Evolutionary conservation across 345 rosid species (phyloP).

Genomic region (Microthlaspi erraticum): DNA sequence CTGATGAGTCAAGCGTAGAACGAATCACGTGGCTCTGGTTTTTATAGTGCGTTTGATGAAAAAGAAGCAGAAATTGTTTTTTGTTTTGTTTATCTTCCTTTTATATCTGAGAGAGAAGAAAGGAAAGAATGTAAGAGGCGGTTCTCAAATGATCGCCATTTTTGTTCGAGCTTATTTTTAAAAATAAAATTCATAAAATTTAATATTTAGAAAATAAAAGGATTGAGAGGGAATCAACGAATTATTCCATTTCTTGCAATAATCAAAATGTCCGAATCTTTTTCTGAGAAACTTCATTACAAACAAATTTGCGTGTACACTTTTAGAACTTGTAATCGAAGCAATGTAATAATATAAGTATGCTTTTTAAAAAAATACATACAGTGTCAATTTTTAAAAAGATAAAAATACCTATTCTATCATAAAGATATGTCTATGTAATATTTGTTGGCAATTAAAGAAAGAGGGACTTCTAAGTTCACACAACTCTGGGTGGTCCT

Average conservation of each 20-base stretch:
- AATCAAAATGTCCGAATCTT: slow-evolving; percentile 45
- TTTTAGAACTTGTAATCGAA: slow-evolving; percentile 28
- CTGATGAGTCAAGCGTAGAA: slow-evolving; percentile 38
- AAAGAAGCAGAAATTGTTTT: background rate
- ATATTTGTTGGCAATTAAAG: too few species aligned
- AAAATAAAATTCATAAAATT: background rate
- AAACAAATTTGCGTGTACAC: slow-evolving; percentile 31
- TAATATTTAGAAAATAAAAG: background rate
- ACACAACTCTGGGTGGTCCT: background rate
- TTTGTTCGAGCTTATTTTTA: slow-evolving; percentile 5
- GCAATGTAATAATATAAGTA: background rate
- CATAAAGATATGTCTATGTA: too few species aligned
- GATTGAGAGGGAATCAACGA: slow-evolving; percentile 44
- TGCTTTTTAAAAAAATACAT: too few species aligned
- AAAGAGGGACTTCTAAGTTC: background rate
- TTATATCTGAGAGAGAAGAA: slow-evolving; percentile 3
- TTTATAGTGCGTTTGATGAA: slow-evolving; percentile 20
- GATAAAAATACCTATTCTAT: too few species aligned
- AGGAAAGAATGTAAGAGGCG: slow-evolving; percentile 29
- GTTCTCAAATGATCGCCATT: slow-evolving; percentile 39
- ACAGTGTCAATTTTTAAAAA: too few species aligned
- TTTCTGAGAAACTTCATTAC: background rate
- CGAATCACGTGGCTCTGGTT: slow-evolving; percentile 41
- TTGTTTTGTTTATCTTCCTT: background rate
- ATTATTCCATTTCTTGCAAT: slow-evolving; percentile 37